A percentile compares a stretch with the other conserved stretches of the same genome.
Conservation (phyloP, 441 rosid species). For the Gossypium schwendimanii region DNA sequence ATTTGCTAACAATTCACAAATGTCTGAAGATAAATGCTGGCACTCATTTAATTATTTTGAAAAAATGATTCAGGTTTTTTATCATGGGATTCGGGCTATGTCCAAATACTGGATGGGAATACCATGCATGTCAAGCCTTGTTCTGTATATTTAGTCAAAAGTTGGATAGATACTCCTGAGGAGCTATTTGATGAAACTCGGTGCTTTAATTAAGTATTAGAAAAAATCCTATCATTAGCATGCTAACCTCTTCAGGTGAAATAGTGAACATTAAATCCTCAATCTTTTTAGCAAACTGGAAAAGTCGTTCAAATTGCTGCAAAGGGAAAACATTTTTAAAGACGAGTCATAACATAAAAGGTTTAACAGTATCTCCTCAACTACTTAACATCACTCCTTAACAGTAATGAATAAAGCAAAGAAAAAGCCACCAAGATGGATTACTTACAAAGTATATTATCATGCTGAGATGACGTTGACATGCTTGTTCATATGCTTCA, state of each 20-base stretch:
- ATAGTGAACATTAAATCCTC: constrained; percentile 94
- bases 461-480: constrained; percentile 89
- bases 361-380: not conserved
- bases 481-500: constrained; percentile 97
- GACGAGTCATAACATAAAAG: not conserved
- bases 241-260: constrained; percentile 82
- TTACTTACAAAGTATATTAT: constrained; percentile 80
- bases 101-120: not conserved
- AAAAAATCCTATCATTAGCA: not conserved
- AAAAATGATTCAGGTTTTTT: not conserved
- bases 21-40: not conserved
- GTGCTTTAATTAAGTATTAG: not conserved
- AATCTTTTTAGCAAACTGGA: constrained; percentile 83
- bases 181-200: not conserved
- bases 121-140: not conserved
- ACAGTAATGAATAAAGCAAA: not conserved
- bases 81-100: not conserved
- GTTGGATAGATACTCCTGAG: not conserved
- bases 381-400: not conserved
- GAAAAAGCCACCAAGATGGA: constrained; percentile 4
- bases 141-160: not conserved
- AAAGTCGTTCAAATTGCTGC: constrained; percentile 96
- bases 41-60: not conserved
- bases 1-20: not conserved
- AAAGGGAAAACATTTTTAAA: constrained; percentile 21